Evolutionary conservation across 1,139 yeast genomes (phyloP), one percentile per base, ranked within the genome.

Genomic region (Suhomyces terraborum): DNA sequence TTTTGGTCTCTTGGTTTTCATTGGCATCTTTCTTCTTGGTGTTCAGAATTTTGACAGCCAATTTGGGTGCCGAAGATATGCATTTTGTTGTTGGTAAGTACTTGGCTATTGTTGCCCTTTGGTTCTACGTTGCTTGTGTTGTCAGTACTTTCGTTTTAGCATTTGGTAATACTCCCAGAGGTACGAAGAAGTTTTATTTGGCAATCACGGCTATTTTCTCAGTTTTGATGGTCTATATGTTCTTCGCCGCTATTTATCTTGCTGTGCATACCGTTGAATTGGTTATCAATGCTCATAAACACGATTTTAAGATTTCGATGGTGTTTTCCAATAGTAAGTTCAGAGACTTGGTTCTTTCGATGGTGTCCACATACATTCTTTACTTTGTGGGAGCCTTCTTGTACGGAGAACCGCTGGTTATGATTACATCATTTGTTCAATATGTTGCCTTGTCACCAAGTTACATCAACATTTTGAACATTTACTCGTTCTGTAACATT

Each of bases 271-370:
- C 96, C 0, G 80, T 85, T 24, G 56, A 58, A 13, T 54, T 62
- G 12, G 65, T 68, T 38, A 48, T 72, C 38, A 45, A 56, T 8
- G 68, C 62, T 8, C 69, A 75, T 42, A 66, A 69, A 32, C 67
- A 71, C 32, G 67, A 74, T 47, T 73, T 79, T 52, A 59, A 64
- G 4, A 69, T 73, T 21, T 56, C 61, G 3, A 64, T 80, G 67
- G 65, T 84, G 14, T 75, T 84, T 55, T 72, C 80, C 12, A 80
- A 84, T 58, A 63, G 76, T 14, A 78, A 82, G 48, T 83, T 93
- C 64, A 72, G 98, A 50, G 96, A 93, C 59, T 73, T 93, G 62
- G 77, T 91, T 26, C 81, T 93, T n/a, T 88, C 97, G 8, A 75
- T 89, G 55, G 76, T 80, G 12, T 85, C 96, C 2, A 93, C 98